These are phyloP conservation scores for Zasmidium angulare DNA, from an alignment of 2,329 filamentous ascomycete genomes.

Conservation along the genomic window DNA sequence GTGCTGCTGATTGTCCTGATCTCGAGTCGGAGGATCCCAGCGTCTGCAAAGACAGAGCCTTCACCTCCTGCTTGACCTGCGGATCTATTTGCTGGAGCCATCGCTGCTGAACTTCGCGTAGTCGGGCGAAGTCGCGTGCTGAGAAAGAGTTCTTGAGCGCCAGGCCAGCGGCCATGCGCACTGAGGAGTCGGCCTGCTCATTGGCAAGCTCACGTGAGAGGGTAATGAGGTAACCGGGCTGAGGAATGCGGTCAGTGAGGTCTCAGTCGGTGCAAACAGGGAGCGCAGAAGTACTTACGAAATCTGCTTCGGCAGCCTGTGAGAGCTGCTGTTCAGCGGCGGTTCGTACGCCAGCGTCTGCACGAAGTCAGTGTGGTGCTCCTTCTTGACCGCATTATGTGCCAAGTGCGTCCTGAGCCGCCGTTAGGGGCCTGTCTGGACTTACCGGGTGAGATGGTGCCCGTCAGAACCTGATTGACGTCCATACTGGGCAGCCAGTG, in stretches of 20 bases:
- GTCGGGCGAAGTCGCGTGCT: slow-evolving; percentile 81
- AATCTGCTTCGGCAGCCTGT: slow-evolving; percentile 91
- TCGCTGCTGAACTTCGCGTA: slow-evolving; percentile 88
- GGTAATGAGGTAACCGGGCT: slow-evolving; percentile 90
- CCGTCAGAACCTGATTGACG: slow-evolving; percentile 96
- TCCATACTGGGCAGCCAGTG: slow-evolving; percentile 60
- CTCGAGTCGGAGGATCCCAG: slow-evolving; percentile 75
- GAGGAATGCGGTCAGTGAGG: slow-evolving; percentile 23
- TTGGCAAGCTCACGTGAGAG: slow-evolving; percentile 94
- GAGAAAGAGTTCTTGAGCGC: slow-evolving; percentile 98
- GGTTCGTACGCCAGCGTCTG: slow-evolving; percentile 87
- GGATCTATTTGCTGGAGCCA: slow-evolving; percentile 83
- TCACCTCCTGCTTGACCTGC: slow-evolving; percentile 82
- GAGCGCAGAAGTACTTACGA: slow-evolving; percentile 62
- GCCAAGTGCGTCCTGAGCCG: slow-evolving; percentile 29
- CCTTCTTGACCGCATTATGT: slow-evolving; percentile 17
- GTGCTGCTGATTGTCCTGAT: slow-evolving; percentile 85
- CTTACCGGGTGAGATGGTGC: slow-evolving; percentile 92
- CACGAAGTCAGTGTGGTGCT: slow-evolving; percentile 27
- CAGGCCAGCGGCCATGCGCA: slow-evolving; percentile 91
- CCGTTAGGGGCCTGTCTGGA: slow-evolving; percentile 26
- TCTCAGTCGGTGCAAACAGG: not conserved
- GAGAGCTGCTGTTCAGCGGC: slow-evolving; percentile 91
- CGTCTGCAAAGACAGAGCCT: slow-evolving; percentile 85
- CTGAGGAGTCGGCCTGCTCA: slow-evolving; percentile 76